Evolutionary conservation across 371 early-diverging fungal species (phyloP).

Genomic region (Cokeromyces recurvatus): DNA sequence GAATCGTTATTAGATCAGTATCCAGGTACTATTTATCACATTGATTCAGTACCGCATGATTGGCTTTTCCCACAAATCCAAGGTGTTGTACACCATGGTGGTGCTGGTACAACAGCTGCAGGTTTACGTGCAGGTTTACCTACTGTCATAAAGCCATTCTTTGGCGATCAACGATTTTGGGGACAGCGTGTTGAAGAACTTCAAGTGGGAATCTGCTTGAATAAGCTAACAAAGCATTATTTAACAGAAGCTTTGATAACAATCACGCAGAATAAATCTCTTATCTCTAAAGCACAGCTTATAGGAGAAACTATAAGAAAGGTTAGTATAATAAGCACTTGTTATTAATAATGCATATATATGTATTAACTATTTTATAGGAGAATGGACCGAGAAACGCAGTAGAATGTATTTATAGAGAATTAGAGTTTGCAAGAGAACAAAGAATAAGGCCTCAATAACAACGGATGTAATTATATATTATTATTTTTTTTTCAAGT

Average conservation of each 20-base stretch:
- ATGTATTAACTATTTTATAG: constrained; percentile 10
- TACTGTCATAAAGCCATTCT: constrained; percentile 76
- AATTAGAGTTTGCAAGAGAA: constrained; percentile 46
- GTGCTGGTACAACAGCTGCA: constrained; percentile 83
- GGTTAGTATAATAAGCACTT: constrained; percentile 19
- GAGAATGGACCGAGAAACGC: constrained; percentile 66
- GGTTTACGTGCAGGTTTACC: constrained; percentile 74
- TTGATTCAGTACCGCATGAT: constrained; percentile 75
- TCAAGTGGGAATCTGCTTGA: constrained; percentile 57
- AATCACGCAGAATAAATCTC: constrained; percentile 56
- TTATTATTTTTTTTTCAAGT: no score
- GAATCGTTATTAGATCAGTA: constrained; percentile 22
- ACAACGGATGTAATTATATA: no score
- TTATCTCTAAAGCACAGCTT: constrained; percentile 51
- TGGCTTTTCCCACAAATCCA: constrained; percentile 78
- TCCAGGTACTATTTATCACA: constrained; percentile 45
- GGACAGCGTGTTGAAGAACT: constrained; percentile 63
- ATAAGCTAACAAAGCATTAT: constrained; percentile 50
- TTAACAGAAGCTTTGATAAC: constrained; percentile 47
- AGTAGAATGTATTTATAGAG: constrained; percentile 56
- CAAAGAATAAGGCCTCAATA: no score
- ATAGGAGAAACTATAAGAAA: constrained; percentile 56
- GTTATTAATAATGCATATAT: neutral
- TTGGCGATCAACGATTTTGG: constrained; percentile 86
- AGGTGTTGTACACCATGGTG: constrained; percentile 84